Percentiles rank a stretch among this genome's conserved stretches.
Evolutionary conservation across 768 basidiomycete genomes (phyloP).

Genomic region (Udeniomyces megalosporus): DNA sequence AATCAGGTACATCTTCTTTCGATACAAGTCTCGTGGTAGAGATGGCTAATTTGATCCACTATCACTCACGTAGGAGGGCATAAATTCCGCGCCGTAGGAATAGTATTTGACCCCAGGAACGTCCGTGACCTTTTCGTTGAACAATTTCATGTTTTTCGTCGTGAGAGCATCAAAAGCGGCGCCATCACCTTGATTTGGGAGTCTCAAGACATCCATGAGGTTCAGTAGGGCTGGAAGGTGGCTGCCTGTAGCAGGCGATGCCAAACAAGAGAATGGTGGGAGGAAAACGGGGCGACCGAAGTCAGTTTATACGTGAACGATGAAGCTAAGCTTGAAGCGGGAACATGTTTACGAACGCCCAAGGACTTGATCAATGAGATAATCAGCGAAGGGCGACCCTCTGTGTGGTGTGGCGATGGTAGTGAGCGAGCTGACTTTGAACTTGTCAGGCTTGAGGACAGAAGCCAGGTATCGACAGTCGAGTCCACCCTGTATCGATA

Average conservation of each 20-base stretch:
- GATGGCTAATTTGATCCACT: no score
- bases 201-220: constrained; percentile 51
- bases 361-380: constrained; percentile 33
- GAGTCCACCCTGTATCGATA: constrained; percentile 86
- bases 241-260: constrained; percentile 19
- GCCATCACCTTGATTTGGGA: constrained; percentile 88
- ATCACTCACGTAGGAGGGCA: constrained; percentile 49
- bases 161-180: constrained; percentile 83
- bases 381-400: constrained; percentile 84
- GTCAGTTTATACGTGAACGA: not conserved
- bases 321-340: not conserved
- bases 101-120: constrained; percentile 67
- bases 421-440: constrained; percentile 73
- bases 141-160: constrained; percentile 62
- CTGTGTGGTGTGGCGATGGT: constrained; percentile 92
- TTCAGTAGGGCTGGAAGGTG: constrained; percentile 31
- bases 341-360: constrained; percentile 28
- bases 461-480: constrained; percentile 86
- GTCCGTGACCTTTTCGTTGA: constrained; percentile 76
- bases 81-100: constrained; percentile 85
- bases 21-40: no score
- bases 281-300: no score
- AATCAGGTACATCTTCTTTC: not conserved
- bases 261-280: no score
- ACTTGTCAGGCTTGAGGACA: constrained; percentile 56